Base-by-base conservation (phyloP, 805 yeast genomes). In the Cyberlindnera petersonii region DNA sequence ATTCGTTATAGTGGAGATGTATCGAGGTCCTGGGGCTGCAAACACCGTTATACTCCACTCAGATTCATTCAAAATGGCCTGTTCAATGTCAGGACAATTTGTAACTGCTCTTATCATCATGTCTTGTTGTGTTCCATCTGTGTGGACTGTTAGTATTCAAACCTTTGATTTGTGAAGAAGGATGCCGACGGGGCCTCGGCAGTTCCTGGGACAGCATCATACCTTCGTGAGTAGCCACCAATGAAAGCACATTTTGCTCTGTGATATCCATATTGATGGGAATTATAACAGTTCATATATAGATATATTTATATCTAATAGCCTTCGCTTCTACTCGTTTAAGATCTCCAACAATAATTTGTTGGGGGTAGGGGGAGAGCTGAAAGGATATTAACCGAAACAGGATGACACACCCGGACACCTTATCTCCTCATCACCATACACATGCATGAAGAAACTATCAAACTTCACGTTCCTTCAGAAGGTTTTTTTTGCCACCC, bases 41-140 rank as follows among this genome's bases (percentile, higher is more conserved):
- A 20, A 24, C 3, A 49, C 18, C 6, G 31, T 28, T 17, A 47
- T 30, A 1, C 20, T n/a, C 53, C 53, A 49, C 3, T 19, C 10
- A 11, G 20, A 28, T 5, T 31, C 30, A 5, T 17, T n/a, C 2
- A 30, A 9, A 7, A 44, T 33, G 13, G 34, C 20, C 26, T 26
- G 8, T 4, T 33, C 35, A 3, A 43, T 19, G 14, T 40, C 44
- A 2, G 14, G 14, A 7, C 20, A 33, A 3, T 37, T 33, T 3
- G 36, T 19, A 5, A 34, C 26, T 5, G 15, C 31, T 6, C 32
- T 5, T 4, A 20, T 13, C 5, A 17, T 22, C 3, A 34, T 13
- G 11, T 21, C 32, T 21, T 34, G 37, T 13, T 10, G 4, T 6
- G 14, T 13, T 3, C 20, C 37, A 26, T 33, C 37, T 33, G 13